A percentile compares a stretch with the other conserved stretches of the same genome.
Conservation (phyloP, 139 green algal species). For the Tetradesmus obliquus region DNA sequence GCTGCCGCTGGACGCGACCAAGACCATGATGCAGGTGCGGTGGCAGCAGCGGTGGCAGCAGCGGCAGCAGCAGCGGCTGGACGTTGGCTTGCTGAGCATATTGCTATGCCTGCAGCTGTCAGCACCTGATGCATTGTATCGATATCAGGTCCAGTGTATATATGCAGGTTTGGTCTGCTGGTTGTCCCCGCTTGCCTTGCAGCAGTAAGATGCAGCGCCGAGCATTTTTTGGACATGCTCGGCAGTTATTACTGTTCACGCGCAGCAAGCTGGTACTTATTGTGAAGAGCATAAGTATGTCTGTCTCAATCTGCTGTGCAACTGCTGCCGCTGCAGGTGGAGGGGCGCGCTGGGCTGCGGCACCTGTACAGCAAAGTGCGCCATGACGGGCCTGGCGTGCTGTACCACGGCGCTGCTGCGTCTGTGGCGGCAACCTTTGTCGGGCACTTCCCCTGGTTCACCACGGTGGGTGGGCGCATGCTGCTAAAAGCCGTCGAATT, state of each 20-base stretch:
- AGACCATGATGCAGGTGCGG: constrained; percentile 93
- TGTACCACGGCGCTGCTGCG: constrained; percentile 89
- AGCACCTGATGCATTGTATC: no score
- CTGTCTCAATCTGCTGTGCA: neutral
- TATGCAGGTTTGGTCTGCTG: neutral
- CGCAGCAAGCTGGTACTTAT: no score
- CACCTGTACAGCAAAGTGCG: constrained; percentile 77
- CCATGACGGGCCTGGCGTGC: constrained; percentile 71
- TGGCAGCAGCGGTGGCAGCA: neutral
- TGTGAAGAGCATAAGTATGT: no score
- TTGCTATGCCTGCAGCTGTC: neutral
- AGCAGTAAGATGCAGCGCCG: no score
- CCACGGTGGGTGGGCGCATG: constrained; percentile 51
- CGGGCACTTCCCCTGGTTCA: constrained; percentile 88
- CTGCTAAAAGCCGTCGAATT: neutral
- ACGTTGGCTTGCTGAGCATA: neutral
- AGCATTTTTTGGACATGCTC: no score
- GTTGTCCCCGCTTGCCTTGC: no score
- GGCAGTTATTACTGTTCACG: no score
- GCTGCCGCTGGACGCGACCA: constrained; percentile 93
- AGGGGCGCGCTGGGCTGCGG: constrained; percentile 74
- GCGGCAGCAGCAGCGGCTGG: neutral
- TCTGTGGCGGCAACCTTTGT: constrained; percentile 84
- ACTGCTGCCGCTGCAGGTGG: constrained; percentile 64
- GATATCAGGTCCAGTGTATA: neutral